These are phyloP conservation scores for Colletotrichum lini DNA, from an alignment of 2,329 filamentous ascomycete genomes.

Conservation along the genomic window DNA sequence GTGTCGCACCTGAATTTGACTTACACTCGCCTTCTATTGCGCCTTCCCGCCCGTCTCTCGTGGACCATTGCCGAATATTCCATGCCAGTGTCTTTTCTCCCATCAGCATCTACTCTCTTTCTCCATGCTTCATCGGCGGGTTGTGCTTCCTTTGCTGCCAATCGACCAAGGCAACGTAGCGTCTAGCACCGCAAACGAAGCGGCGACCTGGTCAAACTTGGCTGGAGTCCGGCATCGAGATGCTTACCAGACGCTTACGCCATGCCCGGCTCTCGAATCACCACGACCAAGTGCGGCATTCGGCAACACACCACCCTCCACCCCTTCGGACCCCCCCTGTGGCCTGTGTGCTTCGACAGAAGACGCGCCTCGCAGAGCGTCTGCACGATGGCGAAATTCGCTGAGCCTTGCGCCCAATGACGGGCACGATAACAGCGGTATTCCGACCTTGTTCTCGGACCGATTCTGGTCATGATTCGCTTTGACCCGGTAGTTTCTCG, in stretches of 20 bases:
- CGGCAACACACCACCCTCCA: background rate
- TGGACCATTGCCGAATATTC: background rate
- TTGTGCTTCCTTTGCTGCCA: background rate
- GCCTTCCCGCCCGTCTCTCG: background rate
- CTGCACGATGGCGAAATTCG: background rate
- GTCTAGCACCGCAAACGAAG: no score
- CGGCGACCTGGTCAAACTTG: background rate
- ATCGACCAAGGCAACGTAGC: background rate
- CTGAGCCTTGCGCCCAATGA: background rate
- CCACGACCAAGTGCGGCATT: background rate
- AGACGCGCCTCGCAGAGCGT: background rate
- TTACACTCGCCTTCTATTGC: background rate
- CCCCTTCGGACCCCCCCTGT: no score
- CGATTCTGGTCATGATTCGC: background rate
- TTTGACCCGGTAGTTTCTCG: background rate
- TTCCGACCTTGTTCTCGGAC: background rate
- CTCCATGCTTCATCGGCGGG: background rate
- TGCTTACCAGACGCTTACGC: background rate
- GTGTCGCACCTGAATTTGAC: no score
- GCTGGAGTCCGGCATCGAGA: background rate
- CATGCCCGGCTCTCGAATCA: no score
- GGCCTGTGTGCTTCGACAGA: background rate
- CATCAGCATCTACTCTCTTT: background rate
- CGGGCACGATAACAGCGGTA: background rate
- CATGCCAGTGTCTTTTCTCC: background rate